Conservation (phyloP, 768 basidiomycete species). For the Omphalotus guepiniiformis region DNA sequence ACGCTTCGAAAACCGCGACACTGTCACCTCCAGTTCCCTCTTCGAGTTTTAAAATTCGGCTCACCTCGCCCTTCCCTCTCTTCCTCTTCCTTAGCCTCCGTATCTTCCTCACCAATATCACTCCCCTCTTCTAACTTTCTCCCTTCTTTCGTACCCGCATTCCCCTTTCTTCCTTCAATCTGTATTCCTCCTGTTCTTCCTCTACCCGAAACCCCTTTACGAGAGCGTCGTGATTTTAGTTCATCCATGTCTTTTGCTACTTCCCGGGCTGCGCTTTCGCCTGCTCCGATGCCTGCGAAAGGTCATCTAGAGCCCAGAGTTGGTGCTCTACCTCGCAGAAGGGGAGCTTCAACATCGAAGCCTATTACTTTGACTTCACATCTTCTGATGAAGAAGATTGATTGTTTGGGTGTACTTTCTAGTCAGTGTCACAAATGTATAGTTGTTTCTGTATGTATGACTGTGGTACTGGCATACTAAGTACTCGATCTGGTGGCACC, state of each 20-base stretch:
- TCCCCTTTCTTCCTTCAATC: conserved; percentile 2
- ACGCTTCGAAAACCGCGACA: background rate
- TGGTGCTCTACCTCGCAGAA: conserved; percentile 1
- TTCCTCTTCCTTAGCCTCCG: no score
- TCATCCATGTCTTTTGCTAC: background rate
- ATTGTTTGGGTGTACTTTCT: no score
- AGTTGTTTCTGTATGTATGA: no score
- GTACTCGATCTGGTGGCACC: no score
- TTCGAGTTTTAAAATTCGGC: no score
- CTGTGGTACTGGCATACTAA: no score
- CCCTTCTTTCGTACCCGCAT: background rate
- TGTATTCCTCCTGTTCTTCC: background rate
- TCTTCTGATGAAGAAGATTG: no score
- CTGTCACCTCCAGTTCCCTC: no score
- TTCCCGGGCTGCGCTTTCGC: background rate
- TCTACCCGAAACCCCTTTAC: background rate
- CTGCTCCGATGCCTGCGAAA: background rate
- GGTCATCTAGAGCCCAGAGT: background rate
- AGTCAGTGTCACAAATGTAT: no score
- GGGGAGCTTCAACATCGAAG: background rate
- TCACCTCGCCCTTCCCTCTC: no score
- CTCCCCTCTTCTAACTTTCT: no score
- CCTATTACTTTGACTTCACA: background rate
- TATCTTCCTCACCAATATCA: no score
- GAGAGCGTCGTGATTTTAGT: background rate